These are phyloP conservation scores for Solanum hybrid DNA, from an alignment of 305 asterid species.

Conservation along the genomic window DNA sequence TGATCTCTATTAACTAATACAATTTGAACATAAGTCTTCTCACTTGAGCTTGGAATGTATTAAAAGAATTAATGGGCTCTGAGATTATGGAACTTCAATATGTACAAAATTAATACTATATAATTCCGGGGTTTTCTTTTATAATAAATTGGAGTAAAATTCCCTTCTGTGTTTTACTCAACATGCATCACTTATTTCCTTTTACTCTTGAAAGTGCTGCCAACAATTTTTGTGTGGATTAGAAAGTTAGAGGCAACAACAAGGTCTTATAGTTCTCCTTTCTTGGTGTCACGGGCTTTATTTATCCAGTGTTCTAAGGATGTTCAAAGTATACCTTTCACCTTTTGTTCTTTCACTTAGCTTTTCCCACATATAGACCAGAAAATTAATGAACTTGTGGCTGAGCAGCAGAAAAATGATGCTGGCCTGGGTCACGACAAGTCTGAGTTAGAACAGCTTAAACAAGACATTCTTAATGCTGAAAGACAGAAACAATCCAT, in stretches of 20 bases:
- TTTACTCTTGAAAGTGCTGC: neutral
- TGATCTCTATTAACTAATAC: neutral
- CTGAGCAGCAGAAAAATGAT: constrained; percentile 95
- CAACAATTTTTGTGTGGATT: constrained; percentile 1
- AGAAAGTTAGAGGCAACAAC: neutral
- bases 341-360: constrained; percentile 52
- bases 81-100: neutral
- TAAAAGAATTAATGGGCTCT: neutral
- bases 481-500: constrained; percentile 76
- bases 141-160: neutral
- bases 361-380: constrained; percentile 75
- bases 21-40: neutral
- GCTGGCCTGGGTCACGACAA: constrained; percentile 91
- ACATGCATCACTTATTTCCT: neutral
- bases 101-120: neutral
- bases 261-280: neutral
- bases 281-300: neutral
- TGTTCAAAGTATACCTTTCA: neutral
- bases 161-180: neutral
- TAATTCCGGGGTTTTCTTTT: neutral
- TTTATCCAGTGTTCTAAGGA: neutral
- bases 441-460: constrained; percentile 77
- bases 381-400: constrained; percentile 78
- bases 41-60: neutral
- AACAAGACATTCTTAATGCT: constrained; percentile 66